Base-by-base conservation (phyloP, 2,329 filamentous ascomycete species). In the Colletotrichum gigasporum region DNA sequence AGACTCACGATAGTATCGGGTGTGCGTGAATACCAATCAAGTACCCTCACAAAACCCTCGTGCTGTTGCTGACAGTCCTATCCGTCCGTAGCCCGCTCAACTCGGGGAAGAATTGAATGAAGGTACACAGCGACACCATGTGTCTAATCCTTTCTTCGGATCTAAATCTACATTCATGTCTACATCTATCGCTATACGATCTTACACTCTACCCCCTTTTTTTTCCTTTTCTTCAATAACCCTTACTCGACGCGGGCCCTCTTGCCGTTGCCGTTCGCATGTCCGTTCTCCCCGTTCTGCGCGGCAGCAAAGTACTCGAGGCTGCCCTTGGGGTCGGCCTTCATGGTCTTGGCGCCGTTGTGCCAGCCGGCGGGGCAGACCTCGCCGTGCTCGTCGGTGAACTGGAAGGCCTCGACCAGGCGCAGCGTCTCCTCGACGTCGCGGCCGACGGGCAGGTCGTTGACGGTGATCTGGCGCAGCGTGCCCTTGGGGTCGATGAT, bases 371-470 rank as follows among this genome's bases (percentile, higher is more conserved):
- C 82, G 44, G 82, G 82, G 77, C 82, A 94, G 58, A 93, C 86
- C 74, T 92, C 89, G 78, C 93, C 94, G 83, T 91, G 92, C 70
- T 93, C 91, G 69, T 94, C 91, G 11, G 91, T 91, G 81, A 95
- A 92, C 77, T 94, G 92, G 76, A 94, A 94, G 5, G 91, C 90
- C 69, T 90, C 84, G 63, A 90, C 85, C 1, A 91, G 90, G 35
- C 88, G 86, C 69, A 89, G 80, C 2, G 86, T 85, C 78, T 90
- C 88, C 72, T 89, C 85, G 57, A 90, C 88, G 69, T 85, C 83
- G 69, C 88, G 86, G 65, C 88, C 87, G 67, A 90, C 87, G 65
- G 87, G 85, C 30, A 89, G 81, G 71, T 90, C 87, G 77, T 90
- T 90, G 79, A 90, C 80, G 66, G 87, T 89, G 74, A 90, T 87